Conservation (phyloP, 108 stramenopile genomes). For the Cyclotella choctawhatcheeana region DNA sequence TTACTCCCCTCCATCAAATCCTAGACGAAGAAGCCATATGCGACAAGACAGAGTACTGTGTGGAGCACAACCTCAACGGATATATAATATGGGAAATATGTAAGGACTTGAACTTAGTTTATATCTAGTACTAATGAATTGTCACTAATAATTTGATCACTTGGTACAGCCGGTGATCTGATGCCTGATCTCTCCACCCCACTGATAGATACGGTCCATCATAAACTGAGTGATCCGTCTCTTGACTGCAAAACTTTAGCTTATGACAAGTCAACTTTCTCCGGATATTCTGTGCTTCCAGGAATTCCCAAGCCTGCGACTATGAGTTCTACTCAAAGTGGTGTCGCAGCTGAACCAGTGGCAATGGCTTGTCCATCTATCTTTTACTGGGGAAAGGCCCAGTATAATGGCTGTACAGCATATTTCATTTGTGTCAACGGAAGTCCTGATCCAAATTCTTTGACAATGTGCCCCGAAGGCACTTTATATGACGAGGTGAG, state of each 20-base stretch:
- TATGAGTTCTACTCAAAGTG: not conserved
- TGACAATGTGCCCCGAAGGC: not conserved
- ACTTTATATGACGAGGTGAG: not conserved
- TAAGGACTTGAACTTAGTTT: not conserved
- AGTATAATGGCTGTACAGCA: not conserved
- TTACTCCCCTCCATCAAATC: too few species aligned
- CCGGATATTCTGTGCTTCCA: not conserved
- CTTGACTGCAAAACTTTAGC: slow-evolving; percentile 6
- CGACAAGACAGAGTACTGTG: slow-evolving; percentile 32
- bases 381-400: not conserved
- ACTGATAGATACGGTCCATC: slow-evolving; percentile 24
- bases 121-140: not conserved
- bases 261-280: not conserved
- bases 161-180: slow-evolving; percentile 25
- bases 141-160: not conserved
- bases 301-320: not conserved
- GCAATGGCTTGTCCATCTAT: not conserved
- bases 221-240: slow-evolving; percentile 5
- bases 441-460: not conserved
- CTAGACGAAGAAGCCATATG: slow-evolving; percentile 27
- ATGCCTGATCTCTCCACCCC: slow-evolving; percentile 22
- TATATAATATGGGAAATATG: slow-evolving; percentile 16
- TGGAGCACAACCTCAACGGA: slow-evolving; percentile 10
- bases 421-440: not conserved
- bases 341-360: not conserved